These are phyloP conservation scores for Ceriops tagal DNA, from an alignment of 345 rosid species.

Conservation along the genomic window DNA sequence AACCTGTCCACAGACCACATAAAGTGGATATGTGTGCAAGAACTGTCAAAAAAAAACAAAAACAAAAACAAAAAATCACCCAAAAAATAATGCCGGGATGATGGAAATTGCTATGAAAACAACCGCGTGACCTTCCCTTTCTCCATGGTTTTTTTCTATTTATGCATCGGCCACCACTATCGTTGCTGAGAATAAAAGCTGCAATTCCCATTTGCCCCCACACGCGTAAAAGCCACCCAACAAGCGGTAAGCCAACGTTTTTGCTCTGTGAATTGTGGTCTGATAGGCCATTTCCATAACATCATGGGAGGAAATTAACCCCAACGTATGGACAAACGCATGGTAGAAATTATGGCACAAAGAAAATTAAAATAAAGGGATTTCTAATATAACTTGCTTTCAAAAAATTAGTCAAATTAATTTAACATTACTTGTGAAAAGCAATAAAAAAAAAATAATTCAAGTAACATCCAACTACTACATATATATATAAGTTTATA, in stretches of 20 bases:
- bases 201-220: constrained; percentile 35
- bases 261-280: constrained; percentile 8
- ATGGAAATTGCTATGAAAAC: constrained; percentile 27
- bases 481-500: no score
- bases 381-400: no score
- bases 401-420: no score
- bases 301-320: neutral
- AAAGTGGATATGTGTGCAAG: neutral
- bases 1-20: constrained; percentile 18
- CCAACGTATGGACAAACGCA: neutral
- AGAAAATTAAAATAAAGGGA: no score
- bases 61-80: no score
- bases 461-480: no score
- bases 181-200: constrained; percentile 33
- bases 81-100: neutral
- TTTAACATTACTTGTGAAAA: no score
- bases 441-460: no score
- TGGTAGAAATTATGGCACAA: no score
- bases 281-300: constrained; percentile 14
- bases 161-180: constrained; percentile 32
- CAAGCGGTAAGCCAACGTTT: constrained; percentile 34
- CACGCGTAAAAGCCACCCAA: constrained; percentile 18
- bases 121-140: constrained; percentile 20
- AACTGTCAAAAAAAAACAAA: neutral
- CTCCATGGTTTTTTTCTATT: neutral